Percentiles rank a stretch among this genome's conserved stretches.
These are phyloP conservation scores for Acanthamoeba lenticulata DNA, from an alignment of 208 protist species.

Conservation along the genomic window DNA sequence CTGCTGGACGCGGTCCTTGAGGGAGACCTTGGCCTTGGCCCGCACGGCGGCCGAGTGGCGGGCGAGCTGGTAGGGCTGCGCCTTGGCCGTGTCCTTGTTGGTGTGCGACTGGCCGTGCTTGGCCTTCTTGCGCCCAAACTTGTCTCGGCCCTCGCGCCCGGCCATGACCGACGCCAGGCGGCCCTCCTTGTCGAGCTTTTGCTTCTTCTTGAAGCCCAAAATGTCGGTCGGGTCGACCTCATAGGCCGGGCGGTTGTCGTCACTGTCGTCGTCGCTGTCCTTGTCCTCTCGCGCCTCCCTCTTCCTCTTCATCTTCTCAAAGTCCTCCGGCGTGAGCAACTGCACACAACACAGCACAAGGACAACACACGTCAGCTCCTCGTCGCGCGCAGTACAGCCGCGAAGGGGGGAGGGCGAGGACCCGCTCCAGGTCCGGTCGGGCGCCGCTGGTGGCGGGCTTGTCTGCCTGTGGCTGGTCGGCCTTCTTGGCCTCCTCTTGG, in stretches of 20 bases:
- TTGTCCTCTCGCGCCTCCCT: background rate
- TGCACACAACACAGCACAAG: background rate
- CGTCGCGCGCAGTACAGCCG: no score
- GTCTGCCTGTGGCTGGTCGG: background rate
- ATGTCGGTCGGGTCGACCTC: conserved; percentile 25
- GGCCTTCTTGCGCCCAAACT: conserved; percentile 28
- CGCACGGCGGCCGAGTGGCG: background rate
- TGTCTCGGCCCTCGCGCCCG: conserved; percentile 66
- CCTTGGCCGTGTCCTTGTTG: conserved; percentile 60
- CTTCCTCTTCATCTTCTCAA: conserved; percentile 51
- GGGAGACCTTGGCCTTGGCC: conserved; percentile 52
- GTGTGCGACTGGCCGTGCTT: conserved; percentile 9
- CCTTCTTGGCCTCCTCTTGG: background rate
- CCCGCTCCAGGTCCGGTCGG: background rate
- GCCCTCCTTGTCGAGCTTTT: background rate
- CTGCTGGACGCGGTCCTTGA: background rate
- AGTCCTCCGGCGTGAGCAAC: conserved; percentile 17
- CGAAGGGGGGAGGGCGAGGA: background rate
- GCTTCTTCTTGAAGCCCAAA: conserved; percentile 25
- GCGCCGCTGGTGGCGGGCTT: background rate
- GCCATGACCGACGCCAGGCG: conserved; percentile 25
- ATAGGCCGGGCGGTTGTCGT: background rate
- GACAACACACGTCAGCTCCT: no score
- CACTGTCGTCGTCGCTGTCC: background rate
- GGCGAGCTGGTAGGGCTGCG: conserved; percentile 17